These are phyloP conservation scores for Lagenidium giganteum DNA, from an alignment of 352 stramenopile species.

Conservation along the genomic window DNA sequence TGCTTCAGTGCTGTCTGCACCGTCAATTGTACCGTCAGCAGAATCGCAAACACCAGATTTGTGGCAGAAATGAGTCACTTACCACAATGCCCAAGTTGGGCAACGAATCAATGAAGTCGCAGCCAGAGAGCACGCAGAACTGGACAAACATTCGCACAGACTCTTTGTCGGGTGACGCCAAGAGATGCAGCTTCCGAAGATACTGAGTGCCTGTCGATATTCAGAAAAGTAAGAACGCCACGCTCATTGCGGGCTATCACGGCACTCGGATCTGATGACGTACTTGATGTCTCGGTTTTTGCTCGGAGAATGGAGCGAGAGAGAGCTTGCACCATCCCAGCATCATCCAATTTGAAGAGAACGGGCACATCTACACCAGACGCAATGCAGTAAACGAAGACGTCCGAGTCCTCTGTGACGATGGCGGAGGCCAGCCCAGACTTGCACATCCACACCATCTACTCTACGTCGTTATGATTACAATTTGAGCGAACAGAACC, in stretches of 20 bases:
- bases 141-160: slow-evolving; percentile 78
- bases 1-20: slow-evolving; percentile 67
- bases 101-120: slow-evolving; percentile 72
- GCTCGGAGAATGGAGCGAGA: slow-evolving; percentile 49
- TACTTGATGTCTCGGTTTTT: slow-evolving; percentile 33
- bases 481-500: neutral
- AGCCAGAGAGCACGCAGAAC: slow-evolving; percentile 64
- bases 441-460: slow-evolving; percentile 84
- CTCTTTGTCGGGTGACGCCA: slow-evolving; percentile 53
- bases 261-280: too few species aligned
- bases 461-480: too few species aligned
- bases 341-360: slow-evolving; percentile 70
- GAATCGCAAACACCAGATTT: neutral
- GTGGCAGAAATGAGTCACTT: slow-evolving; percentile 10
- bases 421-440: slow-evolving; percentile 45
- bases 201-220: slow-evolving; percentile 44
- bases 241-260: too few species aligned
- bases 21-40: too few species aligned
- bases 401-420: slow-evolving; percentile 78
- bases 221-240: too few species aligned
- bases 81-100: slow-evolving; percentile 74
- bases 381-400: slow-evolving; percentile 71
- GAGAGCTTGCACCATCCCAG: slow-evolving; percentile 49
- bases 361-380: slow-evolving; percentile 41
- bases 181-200: slow-evolving; percentile 53